Evolutionary conservation across 768 basidiomycete genomes (phyloP), one percentile per base, ranked within the genome.

Genomic region (Pulveroboletus sp.): DNA sequence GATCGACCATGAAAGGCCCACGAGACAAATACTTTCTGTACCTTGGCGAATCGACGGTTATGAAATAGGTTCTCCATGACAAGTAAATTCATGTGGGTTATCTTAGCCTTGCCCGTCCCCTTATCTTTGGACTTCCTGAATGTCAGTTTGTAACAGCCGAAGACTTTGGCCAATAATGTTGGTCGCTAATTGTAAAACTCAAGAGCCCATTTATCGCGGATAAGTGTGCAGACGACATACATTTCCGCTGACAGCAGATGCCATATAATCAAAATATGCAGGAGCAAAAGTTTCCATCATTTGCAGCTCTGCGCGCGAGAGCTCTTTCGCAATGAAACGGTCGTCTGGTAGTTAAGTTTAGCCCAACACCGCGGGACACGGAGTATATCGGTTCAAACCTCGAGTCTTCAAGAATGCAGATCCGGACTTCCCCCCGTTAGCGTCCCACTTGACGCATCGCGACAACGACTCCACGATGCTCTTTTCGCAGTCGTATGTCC

Each of bases 21-120:
- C 9, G 2, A 49, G n/a, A 42, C 6, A 31, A 9, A 32, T 12
- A 10, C 5, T 50, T 15, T 15, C 33, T 54, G n/a, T 60, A 90
- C 92, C 77, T 87, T 91, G 3, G 86, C 83, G 61, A 97, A 95
- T 10, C 86, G 81, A 48, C 90, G 80, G 55, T 94, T 90, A 66
- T 96, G 94, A 64, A 97, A 96, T 9, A 95, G 73, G 60, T 94
- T 99, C 70, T 99, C 96, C 95, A 97, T 98, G 43, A 99, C 90
- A 33, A 98, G 72, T 18, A 99, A 74, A 61, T 96, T 96, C 90
- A 97, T 94, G 57, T 93, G 83, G 7, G 87, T 90, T 2, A 85
- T 80, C 63, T 90, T 91, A 6, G 82, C 79, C 69, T 76, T 89
- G 46, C 77, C 80, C 8, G 60, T 17, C 8, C 76, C 76, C 52